These are phyloP conservation scores for Arthrobotrys musiformis DNA, from an alignment of 2,329 filamentous ascomycete species.

Conservation along the genomic window DNA sequence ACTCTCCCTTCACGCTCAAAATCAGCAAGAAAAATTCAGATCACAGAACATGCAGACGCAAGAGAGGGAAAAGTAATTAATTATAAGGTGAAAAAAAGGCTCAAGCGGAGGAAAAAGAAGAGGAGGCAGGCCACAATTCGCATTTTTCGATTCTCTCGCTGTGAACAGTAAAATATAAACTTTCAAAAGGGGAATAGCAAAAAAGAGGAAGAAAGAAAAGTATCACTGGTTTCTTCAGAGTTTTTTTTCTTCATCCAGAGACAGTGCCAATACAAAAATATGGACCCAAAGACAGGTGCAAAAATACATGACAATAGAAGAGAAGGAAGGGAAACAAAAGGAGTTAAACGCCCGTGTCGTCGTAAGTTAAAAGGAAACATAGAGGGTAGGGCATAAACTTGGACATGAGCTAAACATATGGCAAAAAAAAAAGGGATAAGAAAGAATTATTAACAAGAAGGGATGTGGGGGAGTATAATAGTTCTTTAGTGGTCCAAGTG, in stretches of 20 bases:
- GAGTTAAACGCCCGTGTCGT: constrained; percentile 57
- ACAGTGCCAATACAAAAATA: constrained; percentile 3
- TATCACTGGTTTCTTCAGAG: neutral
- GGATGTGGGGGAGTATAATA: constrained; percentile 1
- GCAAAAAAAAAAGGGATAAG: constrained; percentile 26
- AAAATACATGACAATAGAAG: constrained; percentile 20
- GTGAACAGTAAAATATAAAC: neutral
- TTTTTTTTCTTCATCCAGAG: constrained; percentile 1
- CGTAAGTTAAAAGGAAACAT: constrained; percentile 52
- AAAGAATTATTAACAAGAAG: constrained; percentile 37
- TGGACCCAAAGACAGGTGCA: neutral
- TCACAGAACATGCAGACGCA: neutral
- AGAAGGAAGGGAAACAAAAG: constrained; percentile 30
- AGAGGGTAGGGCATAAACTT: constrained; percentile 27
- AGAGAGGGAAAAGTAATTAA: neutral
- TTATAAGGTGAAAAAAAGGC: neutral
- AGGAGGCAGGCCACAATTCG: too few species aligned
- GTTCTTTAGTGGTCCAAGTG: constrained; percentile 19
- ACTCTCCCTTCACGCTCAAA: neutral
- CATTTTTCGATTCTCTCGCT: constrained; percentile 19
- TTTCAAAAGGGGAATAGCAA: neutral
- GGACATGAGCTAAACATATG: constrained; percentile 21
- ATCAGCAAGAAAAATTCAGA: neutral
- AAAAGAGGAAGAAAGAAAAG: neutral
- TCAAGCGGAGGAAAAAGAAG: too few species aligned